Percentiles rank a stretch among this genome's conserved stretches.
Evolutionary conservation across 2,329 filamentous ascomycete species (phyloP).

Genomic region (Ascomycota sp.): DNA sequence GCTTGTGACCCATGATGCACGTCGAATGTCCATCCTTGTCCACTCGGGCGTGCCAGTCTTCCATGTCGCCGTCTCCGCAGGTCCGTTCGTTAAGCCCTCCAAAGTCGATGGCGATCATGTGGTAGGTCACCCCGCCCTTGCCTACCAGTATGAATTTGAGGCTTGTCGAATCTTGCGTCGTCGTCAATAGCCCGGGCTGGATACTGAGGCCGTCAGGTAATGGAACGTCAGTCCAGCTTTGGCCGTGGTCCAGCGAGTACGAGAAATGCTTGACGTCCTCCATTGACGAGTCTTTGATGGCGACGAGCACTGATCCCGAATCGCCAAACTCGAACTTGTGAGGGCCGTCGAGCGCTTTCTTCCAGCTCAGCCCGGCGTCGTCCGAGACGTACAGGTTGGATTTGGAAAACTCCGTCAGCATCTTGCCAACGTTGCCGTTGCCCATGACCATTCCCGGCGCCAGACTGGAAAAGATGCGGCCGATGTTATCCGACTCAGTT

Average conservation of each 20-base stretch:
- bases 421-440: constrained; percentile 70
- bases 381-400: constrained; percentile 77
- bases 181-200: constrained; percentile 55
- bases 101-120: constrained; percentile 67
- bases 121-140: constrained; percentile 31
- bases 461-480: constrained; percentile 79
- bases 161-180: constrained; percentile 79
- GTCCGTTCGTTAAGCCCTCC: constrained; percentile 58
- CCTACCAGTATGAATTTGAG: constrained; percentile 74
- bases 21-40: constrained; percentile 63
- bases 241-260: constrained; percentile 81
- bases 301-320: constrained; percentile 72
- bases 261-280: constrained; percentile 35
- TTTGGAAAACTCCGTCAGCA: constrained; percentile 48
- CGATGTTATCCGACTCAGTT: constrained; percentile 63
- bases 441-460: constrained; percentile 89
- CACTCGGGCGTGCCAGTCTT: constrained; percentile 70
- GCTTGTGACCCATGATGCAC: constrained; percentile 91
- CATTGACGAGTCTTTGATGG: constrained; percentile 52
- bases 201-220: constrained; percentile 49
- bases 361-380: constrained; percentile 77
- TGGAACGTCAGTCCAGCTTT: constrained; percentile 55
- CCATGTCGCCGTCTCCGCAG: constrained; percentile 61
- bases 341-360: constrained; percentile 50
- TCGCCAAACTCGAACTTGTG: constrained; percentile 96